phyloP scores from a whole-genome alignment of 2,329 filamentous ascomycete genomes.

The Sarocladiaceae sp. region DNA sequence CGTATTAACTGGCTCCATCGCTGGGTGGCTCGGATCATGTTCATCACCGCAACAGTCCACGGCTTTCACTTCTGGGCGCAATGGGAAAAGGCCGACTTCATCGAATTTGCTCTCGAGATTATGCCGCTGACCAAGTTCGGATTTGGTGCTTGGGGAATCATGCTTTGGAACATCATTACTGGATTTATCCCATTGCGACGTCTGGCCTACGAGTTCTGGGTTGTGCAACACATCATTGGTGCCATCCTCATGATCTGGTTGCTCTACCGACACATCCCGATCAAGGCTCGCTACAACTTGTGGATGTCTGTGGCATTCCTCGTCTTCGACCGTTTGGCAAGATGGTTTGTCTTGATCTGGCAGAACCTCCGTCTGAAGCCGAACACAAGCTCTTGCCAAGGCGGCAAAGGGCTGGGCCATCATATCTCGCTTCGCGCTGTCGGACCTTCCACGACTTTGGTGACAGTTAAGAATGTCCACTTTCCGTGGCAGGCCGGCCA shows the following conservation, averaged over 20 bases:
- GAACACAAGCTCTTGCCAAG: conserved; percentile 38
- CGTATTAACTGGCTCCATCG: conserved; percentile 70
- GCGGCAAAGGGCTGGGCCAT: conserved; percentile 48
- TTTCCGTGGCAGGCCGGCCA: conserved; percentile 58
- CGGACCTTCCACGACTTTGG: conserved; percentile 48
- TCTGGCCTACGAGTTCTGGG: conserved; percentile 66
- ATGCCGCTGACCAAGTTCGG: conserved; percentile 66
- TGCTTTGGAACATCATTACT: conserved; percentile 62
- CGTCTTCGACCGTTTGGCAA: conserved; percentile 56
- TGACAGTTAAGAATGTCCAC: conserved; percentile 56
- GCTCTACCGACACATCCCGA: conserved; percentile 59
- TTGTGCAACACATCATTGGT: conserved; percentile 62
- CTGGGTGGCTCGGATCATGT: conserved; percentile 66
- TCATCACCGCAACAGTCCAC: conserved; percentile 64
- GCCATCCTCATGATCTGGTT: conserved; percentile 60
- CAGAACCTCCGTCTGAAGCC: conserved; percentile 46
- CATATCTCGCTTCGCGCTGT: conserved; percentile 43
- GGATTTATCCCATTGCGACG: conserved; percentile 61
- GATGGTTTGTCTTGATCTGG: conserved; percentile 43
- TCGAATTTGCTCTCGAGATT: conserved; percentile 52
- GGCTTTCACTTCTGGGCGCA: conserved; percentile 65
- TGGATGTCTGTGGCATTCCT: conserved; percentile 63
- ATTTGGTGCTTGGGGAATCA: conserved; percentile 59
- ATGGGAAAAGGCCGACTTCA: conserved; percentile 57
- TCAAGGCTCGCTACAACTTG: conserved; percentile 54